Percentiles rank a stretch among this genome's conserved stretches.
Evolutionary conservation across 139 green algal species (phyloP).

Genomic region (Gonium pectorale): DNA sequence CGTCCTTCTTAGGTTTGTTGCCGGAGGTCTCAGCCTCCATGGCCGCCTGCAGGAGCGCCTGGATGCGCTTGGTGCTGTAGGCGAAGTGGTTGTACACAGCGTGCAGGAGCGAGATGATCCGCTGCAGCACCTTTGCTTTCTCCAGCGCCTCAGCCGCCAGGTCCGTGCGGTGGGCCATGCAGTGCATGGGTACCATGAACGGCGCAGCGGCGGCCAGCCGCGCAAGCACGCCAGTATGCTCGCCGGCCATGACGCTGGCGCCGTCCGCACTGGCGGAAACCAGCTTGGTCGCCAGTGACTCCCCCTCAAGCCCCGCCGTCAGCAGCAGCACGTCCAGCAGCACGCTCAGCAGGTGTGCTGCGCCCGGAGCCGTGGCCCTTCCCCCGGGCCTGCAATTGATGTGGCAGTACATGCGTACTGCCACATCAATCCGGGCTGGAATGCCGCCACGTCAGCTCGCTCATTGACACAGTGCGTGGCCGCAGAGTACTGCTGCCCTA

Average conservation of each 20-base stretch:
- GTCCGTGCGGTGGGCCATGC: constrained; percentile 16
- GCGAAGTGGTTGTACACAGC: neutral
- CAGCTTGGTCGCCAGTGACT: neutral
- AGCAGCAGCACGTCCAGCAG: neutral
- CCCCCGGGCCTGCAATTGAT: no score
- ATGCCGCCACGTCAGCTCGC: no score
- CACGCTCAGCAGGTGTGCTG: no score
- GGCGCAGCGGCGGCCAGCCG: neutral
- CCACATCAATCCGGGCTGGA: no score
- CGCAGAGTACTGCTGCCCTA: no score
- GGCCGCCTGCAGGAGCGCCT: neutral
- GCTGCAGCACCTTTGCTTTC: neutral
- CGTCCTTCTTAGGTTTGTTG: neutral
- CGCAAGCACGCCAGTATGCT: neutral
- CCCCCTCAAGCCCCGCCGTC: neutral
- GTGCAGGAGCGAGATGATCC: neutral
- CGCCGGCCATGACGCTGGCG: neutral
- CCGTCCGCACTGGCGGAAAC: neutral
- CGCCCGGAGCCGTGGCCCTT: no score
- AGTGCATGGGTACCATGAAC: neutral
- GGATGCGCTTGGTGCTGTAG: neutral
- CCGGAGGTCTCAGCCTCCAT: neutral
- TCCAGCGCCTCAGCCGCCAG: neutral
- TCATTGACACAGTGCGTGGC: no score
- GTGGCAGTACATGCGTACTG: no score